phyloP scores from a whole-genome alignment of 768 basidiomycete species.

The Trametes gibbosa region DNA sequence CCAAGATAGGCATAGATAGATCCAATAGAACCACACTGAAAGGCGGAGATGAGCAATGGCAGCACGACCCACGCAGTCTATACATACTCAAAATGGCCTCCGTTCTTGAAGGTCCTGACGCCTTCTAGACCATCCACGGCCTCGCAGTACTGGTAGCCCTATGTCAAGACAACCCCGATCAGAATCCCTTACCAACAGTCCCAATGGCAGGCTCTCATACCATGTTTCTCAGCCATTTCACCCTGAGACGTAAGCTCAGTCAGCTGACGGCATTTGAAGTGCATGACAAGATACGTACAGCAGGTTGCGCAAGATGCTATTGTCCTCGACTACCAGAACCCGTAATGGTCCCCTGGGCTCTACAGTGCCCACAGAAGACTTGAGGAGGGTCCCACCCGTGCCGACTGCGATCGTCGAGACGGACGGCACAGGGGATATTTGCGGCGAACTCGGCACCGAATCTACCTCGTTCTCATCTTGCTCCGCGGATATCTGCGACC shows the following conservation, averaged over 20 bases:
- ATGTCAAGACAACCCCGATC: not conserved
- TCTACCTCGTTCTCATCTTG: slow-evolving; percentile 30
- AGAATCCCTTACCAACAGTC: not conserved
- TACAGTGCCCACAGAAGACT: slow-evolving; percentile 57
- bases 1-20: slow-evolving; percentile 91
- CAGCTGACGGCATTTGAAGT: slow-evolving; percentile 6
- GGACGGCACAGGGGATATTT: slow-evolving; percentile 21
- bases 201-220: slow-evolving; percentile 15
- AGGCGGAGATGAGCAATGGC: slow-evolving; percentile 1
- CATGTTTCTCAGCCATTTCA: slow-evolving; percentile 68
- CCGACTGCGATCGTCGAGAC: slow-evolving; percentile 53
- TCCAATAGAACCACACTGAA: slow-evolving; percentile 81
- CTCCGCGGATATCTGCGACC: slow-evolving; percentile 36
- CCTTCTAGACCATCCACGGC: slow-evolving; percentile 86
- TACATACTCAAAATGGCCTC: slow-evolving; percentile 85
- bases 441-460: slow-evolving; percentile 17
- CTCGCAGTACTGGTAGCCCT: slow-evolving; percentile 75
- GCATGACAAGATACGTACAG: slow-evolving; percentile 50
- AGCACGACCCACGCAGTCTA: not conserved
- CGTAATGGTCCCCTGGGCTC: slow-evolving; percentile 48
- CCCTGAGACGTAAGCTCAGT: slow-evolving; percentile 31
- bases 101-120: slow-evolving; percentile 66
- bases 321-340: slow-evolving; percentile 89
- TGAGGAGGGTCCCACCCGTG: slow-evolving; percentile 64
- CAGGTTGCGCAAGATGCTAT: slow-evolving; percentile 77